Evolutionary conservation across 176 grass and related monocot species (phyloP).

Genomic region (Ampelocalamus luodianensis): DNA sequence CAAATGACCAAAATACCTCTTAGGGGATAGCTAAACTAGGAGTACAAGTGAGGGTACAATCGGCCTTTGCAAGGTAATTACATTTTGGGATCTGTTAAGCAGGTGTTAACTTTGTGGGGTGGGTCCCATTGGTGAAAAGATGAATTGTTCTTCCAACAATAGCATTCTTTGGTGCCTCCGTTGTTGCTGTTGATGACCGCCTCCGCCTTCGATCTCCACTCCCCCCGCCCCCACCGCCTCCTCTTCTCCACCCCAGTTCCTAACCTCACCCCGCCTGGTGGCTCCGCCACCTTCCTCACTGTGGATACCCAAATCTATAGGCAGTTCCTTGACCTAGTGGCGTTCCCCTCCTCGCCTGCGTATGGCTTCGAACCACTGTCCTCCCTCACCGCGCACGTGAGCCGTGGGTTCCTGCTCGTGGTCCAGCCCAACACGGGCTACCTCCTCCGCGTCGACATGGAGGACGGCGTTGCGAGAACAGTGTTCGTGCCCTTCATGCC

Average conservation of each 20-base stretch:
- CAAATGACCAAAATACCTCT: too few species aligned
- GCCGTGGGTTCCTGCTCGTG: constrained; percentile 74
- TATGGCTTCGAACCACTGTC: constrained; percentile 45
- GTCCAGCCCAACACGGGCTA: constrained; percentile 50
- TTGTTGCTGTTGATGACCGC: constrained; percentile 52
- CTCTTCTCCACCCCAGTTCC: constrained; percentile 59
- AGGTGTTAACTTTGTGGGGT: too few species aligned
- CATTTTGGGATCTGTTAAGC: too few species aligned
- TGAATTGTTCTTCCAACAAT: too few species aligned
- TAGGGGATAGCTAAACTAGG: too few species aligned
- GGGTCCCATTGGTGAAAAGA: too few species aligned
- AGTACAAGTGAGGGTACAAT: too few species aligned
- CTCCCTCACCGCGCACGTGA: constrained; percentile 62
- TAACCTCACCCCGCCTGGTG: constrained; percentile 44
- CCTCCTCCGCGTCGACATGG: constrained; percentile 72
- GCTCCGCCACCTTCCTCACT: constrained; percentile 67
- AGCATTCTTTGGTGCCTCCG: constrained; percentile 35
- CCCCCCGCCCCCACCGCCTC: constrained; percentile 58
- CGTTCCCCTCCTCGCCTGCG: constrained; percentile 46
- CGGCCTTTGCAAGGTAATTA: too few species aligned
- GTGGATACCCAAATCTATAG: constrained; percentile 59
- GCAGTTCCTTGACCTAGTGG: constrained; percentile 40
- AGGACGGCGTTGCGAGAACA: constrained; percentile 51
- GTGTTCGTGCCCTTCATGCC: constrained; percentile 38
- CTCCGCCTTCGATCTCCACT: constrained; percentile 69